Base-by-base conservation (phyloP, 306 rosid species). In the Delonix regia region DNA sequence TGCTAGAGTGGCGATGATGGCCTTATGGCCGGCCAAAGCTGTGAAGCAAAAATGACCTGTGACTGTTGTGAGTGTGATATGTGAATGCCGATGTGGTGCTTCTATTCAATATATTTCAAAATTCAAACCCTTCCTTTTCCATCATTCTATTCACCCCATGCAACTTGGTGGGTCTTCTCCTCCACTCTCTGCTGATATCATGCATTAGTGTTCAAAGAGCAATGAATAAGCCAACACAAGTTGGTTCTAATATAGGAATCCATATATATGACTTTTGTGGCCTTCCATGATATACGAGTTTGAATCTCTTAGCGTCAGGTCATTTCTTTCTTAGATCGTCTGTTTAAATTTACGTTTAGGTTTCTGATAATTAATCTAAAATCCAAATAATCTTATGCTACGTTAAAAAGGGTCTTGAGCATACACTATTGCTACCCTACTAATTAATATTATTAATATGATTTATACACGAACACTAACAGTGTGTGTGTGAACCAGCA, bases 121-220 rank as follows among this genome's bases (percentile, higher is more conserved):
- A n/a, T n/a, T n/a, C 91, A 81, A 81, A 85, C 78, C 44, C 53
- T 42, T 73, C 59, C 61, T 60, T 60, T 67, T 48, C 53, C 75
- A 57, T 27, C 66, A 76, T 33, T 66, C 66, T 36, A 48, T 67
- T 41, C 16, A 87, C 57, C 77, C 77, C 56, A 47, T 10, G 44
- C 72, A 53, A 75, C 18, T 55, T 13, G 53, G 87, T 70, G 81
- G 87, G 84, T 61, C 81, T 69, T 44, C 39, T 28, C 10, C 71
- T 78, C 78, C 85, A 81, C 78, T 69, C 78, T 69, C 60, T 7
- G 15, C 19, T 10, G 7, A 10, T 28, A 64, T 36, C 16, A 36
- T 18, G 4, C 16, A 38, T n/a, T n/a, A 36, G 48, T 64, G 69
- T 64, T 38, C 19, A 14, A 47, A 47, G 53, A 47, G 53, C n/a